phyloP scores from a whole-genome alignment of 2,329 filamentous ascomycete genomes.

The Rhynchosporium secalis region DNA sequence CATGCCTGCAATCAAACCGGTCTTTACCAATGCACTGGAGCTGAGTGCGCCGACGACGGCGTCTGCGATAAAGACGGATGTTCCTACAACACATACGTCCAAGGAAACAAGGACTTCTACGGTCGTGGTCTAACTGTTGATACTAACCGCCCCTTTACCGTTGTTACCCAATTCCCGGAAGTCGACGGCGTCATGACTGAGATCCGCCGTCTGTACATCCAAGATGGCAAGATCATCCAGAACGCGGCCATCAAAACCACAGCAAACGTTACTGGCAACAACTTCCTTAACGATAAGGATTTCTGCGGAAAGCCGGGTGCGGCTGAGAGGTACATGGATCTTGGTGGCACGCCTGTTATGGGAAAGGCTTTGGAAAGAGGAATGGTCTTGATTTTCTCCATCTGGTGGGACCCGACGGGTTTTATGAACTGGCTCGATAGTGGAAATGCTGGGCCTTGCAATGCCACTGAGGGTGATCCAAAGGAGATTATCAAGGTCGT shows the following conservation, averaged over 20 bases:
- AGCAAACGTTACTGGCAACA: constrained; percentile 42
- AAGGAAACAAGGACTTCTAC: constrained; percentile 57
- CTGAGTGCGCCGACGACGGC: constrained; percentile 51
- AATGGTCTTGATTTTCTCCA: constrained; percentile 55
- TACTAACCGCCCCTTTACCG: constrained; percentile 53
- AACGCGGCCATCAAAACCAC: constrained; percentile 49
- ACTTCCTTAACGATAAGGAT: constrained; percentile 50
- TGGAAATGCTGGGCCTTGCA: constrained; percentile 53
- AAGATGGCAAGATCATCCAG: constrained; percentile 53
- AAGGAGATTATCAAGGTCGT: constrained; percentile 48
- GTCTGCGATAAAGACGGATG: constrained; percentile 62
- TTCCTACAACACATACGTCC: constrained; percentile 61
- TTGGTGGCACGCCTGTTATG: constrained; percentile 58
- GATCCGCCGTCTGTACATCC: constrained; percentile 58
- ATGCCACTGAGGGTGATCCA: constrained; percentile 53
- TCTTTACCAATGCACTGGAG: constrained; percentile 50
- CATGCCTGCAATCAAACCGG: constrained; percentile 40
- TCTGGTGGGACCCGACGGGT: constrained; percentile 55
- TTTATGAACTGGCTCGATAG: constrained; percentile 60
- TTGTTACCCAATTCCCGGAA: constrained; percentile 56
- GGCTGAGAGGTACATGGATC: constrained; percentile 48
- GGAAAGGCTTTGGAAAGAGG: constrained; percentile 52
- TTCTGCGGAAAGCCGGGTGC: constrained; percentile 58
- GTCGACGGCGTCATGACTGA: constrained; percentile 52
- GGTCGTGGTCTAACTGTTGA: constrained; percentile 54